Conservation (phyloP, 2,329 filamentous ascomycete species). For the Scedosporium apiospermum region DNA sequence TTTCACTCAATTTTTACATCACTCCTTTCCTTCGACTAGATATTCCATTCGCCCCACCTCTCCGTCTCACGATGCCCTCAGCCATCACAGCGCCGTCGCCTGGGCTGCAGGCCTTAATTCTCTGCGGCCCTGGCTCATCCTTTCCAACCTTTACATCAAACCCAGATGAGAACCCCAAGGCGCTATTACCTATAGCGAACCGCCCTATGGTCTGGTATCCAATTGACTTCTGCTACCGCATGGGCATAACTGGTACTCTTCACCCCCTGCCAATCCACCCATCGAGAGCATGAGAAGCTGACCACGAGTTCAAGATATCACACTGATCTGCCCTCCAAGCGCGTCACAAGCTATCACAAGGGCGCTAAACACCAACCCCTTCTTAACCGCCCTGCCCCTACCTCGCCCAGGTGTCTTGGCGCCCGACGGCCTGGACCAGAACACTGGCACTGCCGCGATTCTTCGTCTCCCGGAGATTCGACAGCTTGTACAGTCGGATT, state of each 20-base stretch:
- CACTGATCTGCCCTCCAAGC: slow-evolving; percentile 53
- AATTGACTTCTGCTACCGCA: slow-evolving; percentile 75
- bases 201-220: slow-evolving; percentile 86
- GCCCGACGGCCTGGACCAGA: slow-evolving; percentile 66
- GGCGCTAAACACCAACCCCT: slow-evolving; percentile 68
- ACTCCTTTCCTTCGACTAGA: background rate
- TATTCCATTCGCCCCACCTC: background rate
- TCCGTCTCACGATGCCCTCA: slow-evolving; percentile 54
- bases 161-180: slow-evolving; percentile 72
- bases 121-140: slow-evolving; percentile 74
- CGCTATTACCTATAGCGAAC: slow-evolving; percentile 73
- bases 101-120: slow-evolving; percentile 72
- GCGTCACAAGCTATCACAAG: slow-evolving; percentile 58
- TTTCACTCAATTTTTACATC: background rate
- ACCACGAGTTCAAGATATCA: slow-evolving; percentile 40
- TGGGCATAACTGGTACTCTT: slow-evolving; percentile 60
- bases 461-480: slow-evolving; percentile 77
- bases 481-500: slow-evolving; percentile 70
- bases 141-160: slow-evolving; percentile 76
- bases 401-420: slow-evolving; percentile 69
- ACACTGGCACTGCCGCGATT: slow-evolving; percentile 82
- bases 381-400: slow-evolving; percentile 61
- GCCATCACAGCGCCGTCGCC: slow-evolving; percentile 62
- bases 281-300: background rate
- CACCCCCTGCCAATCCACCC: slow-evolving; percentile 6